A percentile compares a stretch with the other conserved stretches of the same genome.
Evolutionary conservation across 345 rosid genomes (phyloP).

Genomic region (Erodium maritimum): DNA sequence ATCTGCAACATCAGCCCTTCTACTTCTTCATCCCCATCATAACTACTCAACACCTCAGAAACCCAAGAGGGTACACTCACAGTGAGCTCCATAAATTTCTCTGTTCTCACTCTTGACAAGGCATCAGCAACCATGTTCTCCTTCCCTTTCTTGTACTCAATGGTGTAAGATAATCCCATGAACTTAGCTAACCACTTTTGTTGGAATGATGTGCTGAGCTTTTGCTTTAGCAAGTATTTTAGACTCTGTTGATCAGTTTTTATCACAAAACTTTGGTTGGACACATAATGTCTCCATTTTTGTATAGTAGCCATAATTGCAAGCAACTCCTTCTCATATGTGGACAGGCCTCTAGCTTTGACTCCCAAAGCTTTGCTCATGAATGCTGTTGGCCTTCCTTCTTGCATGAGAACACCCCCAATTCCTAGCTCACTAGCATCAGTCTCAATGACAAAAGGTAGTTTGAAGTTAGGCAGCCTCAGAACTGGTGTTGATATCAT

Average conservation of each 20-base stretch:
- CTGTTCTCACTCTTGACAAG: too few relatives aligned
- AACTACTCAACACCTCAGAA: too few relatives aligned
- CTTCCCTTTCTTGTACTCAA: too few relatives aligned
- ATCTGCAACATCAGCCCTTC: too few relatives aligned
- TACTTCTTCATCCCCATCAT: too few relatives aligned
- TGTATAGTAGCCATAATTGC: neutral
- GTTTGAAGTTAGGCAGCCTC: too few relatives aligned
- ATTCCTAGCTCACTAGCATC: neutral
- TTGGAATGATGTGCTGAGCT: too few relatives aligned
- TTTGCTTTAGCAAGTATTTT: neutral
- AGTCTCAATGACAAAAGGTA: neutral
- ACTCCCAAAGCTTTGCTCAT: neutral
- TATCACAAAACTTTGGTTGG: neutral
- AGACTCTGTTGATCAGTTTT: neutral
- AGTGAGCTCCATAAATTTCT: too few relatives aligned
- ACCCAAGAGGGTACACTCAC: too few relatives aligned
- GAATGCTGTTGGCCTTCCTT: neutral
- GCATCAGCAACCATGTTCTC: too few relatives aligned
- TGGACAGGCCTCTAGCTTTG: neutral
- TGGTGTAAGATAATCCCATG: too few relatives aligned
- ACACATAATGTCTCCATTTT: neutral
- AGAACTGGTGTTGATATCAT: neutral
- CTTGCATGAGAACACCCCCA: neutral
- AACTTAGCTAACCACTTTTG: too few relatives aligned
- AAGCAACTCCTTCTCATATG: neutral